Evolutionary conservation across 2,329 filamentous ascomycete genomes (phyloP), one percentile per base, ranked within the genome.

Genomic region (Parasarocladium wereldwijsianum): DNA sequence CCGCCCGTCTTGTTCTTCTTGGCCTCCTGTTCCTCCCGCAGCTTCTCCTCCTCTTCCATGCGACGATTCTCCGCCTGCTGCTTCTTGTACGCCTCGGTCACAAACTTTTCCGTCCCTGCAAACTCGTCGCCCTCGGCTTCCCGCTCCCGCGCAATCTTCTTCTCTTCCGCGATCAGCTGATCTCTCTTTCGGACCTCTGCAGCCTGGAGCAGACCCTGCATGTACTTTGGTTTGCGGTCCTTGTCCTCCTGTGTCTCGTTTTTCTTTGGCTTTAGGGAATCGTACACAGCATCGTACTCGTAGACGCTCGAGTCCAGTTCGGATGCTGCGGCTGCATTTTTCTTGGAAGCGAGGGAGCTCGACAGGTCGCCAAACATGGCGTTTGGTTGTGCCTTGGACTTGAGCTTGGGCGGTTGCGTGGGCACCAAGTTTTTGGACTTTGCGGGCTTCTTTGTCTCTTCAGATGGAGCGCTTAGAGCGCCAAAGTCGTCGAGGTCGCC

Each of bases 261-360:
- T 36, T 74, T 70, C 35, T 73, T 64, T 11, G 71, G 68, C 39
- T 82, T 77, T 23, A 87, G 61, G 1, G 76, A 78, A 42, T 87
- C 81, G 55, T 84, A 86, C 14, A 83, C 79, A 2, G 67, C 68
- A 49, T 92, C 83, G 56, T 90, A 92, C 54, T 90, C 82, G 59
- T 86, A 90, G 40, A 90, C 75, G 28, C 71, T 76, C 2, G 79
- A 60, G 43, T 90, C 82, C 7, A 78, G 47, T 35, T 70, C 64
- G 36, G 73, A 62, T 3, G 79, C 80, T 11, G 70, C 69, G 38
- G 74, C 62, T 21, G 70, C 67, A 40, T 78, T 64, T 41, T 68
- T 72, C 31, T 70, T 67, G 16, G 77, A 70, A 17, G 70, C 60
- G 18, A 76, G 59, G 2, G 69, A 57, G 42, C 70, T 70, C 3